Conservation (phyloP, 2,329 filamentous ascomycete genomes). For the Fusarium haematococcum region DNA sequence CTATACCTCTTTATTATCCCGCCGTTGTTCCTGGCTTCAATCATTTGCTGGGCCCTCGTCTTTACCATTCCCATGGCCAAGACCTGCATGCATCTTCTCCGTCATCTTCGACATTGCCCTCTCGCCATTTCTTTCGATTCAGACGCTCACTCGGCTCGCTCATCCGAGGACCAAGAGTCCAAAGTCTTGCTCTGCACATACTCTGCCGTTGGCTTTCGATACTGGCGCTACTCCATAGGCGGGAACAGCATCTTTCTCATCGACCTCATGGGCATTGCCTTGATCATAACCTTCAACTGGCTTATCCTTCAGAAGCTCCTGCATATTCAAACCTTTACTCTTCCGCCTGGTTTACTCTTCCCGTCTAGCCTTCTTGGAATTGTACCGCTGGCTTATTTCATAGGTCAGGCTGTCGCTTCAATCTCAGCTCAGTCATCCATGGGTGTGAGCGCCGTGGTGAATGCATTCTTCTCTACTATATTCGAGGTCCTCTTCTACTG, state of each 20-base stretch:
- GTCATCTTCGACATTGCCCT: background rate
- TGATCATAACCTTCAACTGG: background rate
- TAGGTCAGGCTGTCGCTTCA: background rate
- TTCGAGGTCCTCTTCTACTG: background rate
- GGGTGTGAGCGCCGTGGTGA: background rate
- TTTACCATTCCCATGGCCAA: background rate
- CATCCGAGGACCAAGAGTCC: background rate
- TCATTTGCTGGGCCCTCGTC: background rate
- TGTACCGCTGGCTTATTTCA: background rate
- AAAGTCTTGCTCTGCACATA: background rate
- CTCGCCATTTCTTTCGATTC: background rate
- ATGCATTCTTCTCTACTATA: background rate
- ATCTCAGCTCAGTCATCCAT: background rate
- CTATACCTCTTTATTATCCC: background rate
- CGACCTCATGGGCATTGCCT: background rate
- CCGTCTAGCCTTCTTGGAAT: background rate
- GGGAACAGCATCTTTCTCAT: background rate
- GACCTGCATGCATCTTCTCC: background rate
- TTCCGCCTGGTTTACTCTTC: background rate
- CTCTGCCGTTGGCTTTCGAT: background rate
- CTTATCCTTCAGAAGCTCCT: background rate
- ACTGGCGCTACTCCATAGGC: background rate
- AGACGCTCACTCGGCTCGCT: background rate
- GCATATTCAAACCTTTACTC: background rate
- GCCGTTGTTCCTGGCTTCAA: background rate